Conservation (phyloP, 305 asterid genomes). For the Fraxinus sp. region DNA sequence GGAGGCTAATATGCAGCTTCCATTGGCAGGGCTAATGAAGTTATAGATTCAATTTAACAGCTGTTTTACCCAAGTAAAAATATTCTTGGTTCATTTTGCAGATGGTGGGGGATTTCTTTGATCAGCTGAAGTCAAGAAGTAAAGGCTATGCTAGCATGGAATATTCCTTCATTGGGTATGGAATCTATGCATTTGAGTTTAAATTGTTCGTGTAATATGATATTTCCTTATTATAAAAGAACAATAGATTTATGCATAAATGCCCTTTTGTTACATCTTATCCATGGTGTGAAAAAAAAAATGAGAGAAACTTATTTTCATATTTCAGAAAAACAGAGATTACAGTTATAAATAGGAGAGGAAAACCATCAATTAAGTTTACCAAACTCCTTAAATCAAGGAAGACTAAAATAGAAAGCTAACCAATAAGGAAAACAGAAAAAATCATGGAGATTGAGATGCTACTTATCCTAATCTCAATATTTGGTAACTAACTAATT, state of each 20-base stretch:
- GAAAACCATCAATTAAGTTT: background rate
- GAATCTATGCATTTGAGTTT: constrained; percentile 10
- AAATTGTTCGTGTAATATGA: background rate
- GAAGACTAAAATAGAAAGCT: background rate
- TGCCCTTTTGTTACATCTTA: background rate
- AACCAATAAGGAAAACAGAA: background rate
- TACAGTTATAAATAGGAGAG: background rate
- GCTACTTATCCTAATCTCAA: background rate
- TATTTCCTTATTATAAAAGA: background rate
- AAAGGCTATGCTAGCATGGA: constrained; percentile 99
- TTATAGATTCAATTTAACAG: constrained; percentile 20
- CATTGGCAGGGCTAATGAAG: background rate
- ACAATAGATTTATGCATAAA: background rate
- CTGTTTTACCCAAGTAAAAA: constrained; percentile 17
- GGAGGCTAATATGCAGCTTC: constrained; percentile 27
- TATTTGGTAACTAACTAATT: background rate
- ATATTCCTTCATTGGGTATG: constrained; percentile 80
- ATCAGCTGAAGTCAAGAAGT: constrained; percentile 97
- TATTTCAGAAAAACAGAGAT: background rate
- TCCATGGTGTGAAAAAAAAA: background rate
- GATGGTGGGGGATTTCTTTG: constrained; percentile 99
- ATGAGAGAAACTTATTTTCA: background rate
- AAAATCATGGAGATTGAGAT: background rate
- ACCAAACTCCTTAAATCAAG: background rate
- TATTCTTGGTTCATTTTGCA: constrained; percentile 37